phyloP scores from a whole-genome alignment of 345 rosid genomes.

The Iberis pinnata region DNA sequence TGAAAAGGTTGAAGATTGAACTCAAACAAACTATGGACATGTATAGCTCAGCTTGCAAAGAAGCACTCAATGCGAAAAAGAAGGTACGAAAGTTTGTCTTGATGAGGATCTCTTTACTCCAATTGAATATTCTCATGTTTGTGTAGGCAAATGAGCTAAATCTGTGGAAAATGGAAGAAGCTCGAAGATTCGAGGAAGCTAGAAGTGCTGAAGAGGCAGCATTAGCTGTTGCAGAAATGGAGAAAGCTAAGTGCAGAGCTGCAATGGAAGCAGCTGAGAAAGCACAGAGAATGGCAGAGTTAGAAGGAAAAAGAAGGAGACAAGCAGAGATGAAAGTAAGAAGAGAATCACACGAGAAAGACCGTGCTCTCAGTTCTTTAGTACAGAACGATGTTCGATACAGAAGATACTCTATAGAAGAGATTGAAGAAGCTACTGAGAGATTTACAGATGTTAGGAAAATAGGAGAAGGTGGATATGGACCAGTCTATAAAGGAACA shows the following conservation, averaged over 20 bases:
- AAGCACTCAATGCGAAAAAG: constrained; percentile 67
- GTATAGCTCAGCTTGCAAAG: constrained; percentile 86
- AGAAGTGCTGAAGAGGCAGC: constrained; percentile 70
- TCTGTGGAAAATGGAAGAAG: constrained; percentile 66
- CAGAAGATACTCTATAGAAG: constrained; percentile 66
- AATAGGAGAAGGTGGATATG: constrained; percentile 94
- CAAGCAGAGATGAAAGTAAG: constrained; percentile 66
- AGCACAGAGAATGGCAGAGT: constrained; percentile 61
- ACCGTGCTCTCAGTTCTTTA: constrained; percentile 56
- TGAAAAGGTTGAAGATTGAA: constrained; percentile 78
- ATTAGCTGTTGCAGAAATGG: constrained; percentile 66
- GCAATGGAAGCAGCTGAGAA: constrained; percentile 80
- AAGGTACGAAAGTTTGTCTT: constrained; percentile 34
- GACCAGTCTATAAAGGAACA: constrained; percentile 80
- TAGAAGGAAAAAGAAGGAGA: constrained; percentile 60
- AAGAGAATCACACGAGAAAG: constrained; percentile 62
- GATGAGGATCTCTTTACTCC: constrained; percentile 6
- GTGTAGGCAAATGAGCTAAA: constrained; percentile 64
- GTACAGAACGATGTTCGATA: constrained; percentile 55
- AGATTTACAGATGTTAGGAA: constrained; percentile 41
- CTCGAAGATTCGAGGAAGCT: constrained; percentile 60
- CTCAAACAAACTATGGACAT: constrained; percentile 88
- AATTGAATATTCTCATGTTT: constrained; percentile 12
- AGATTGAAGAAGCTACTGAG: constrained; percentile 70
- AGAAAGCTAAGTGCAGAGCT: constrained; percentile 78